Percentiles rank a stretch among this genome's conserved stretches.
phyloP scores from a whole-genome alignment of 179 eudicot genomes.

The Beta macrorhiza region DNA sequence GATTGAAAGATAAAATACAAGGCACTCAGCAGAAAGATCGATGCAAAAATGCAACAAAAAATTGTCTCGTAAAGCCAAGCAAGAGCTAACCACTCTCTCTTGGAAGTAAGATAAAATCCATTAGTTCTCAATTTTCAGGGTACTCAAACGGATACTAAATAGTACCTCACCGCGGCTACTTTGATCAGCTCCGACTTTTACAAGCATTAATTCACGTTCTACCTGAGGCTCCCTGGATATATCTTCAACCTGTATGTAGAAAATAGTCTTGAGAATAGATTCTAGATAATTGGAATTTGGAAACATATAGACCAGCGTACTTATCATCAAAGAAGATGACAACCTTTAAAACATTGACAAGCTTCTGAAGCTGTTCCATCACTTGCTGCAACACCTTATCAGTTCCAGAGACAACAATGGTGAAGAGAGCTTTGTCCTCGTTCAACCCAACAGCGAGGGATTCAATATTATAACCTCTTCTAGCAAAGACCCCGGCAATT shows the following conservation, averaged over 20 bases:
- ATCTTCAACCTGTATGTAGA: slow-evolving; percentile 63
- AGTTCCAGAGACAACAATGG: slow-evolving; percentile 88
- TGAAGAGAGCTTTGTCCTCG: slow-evolving; percentile 91
- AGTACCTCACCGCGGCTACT: slow-evolving; percentile 64
- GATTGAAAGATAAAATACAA: background rate
- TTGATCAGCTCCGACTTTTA: slow-evolving; percentile 69
- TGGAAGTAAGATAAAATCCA: background rate
- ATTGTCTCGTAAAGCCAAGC: background rate
- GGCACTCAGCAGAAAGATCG: background rate
- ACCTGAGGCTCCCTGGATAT: slow-evolving; percentile 88
- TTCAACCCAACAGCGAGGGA: slow-evolving; percentile 97
- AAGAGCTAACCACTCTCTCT: background rate
- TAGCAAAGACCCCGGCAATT: slow-evolving; percentile 92
- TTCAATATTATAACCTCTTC: slow-evolving; percentile 90
- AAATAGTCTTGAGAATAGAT: background rate
- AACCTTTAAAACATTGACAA: slow-evolving; percentile 88
- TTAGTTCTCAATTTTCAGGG: background rate
- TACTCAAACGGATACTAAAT: background rate
- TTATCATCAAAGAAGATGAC: background rate
- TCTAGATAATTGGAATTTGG: background rate
- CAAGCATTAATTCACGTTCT: slow-evolving; percentile 92
- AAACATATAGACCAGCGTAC: background rate
- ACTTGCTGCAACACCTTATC: slow-evolving; percentile 79
- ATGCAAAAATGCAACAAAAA: background rate
- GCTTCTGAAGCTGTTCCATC: slow-evolving; percentile 85